Conservation (phyloP, 2,329 filamentous ascomycete genomes). For the Malbranchea zuffiana region DNA sequence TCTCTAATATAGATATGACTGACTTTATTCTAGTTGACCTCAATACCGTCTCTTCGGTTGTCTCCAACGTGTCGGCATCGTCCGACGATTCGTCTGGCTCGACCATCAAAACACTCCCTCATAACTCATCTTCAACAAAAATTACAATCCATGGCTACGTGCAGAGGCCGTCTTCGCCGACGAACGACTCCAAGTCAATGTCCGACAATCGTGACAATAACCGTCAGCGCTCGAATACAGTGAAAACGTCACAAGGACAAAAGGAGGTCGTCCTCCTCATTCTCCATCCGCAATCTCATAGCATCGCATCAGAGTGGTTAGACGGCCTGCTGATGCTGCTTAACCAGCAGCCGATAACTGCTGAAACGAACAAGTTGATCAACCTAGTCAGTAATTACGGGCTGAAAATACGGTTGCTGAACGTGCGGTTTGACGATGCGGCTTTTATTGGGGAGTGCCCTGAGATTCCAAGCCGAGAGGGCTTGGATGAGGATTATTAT, state of each 20-base stretch:
- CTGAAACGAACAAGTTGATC: conserved; percentile 84
- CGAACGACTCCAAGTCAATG: conserved; percentile 1
- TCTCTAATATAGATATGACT: background rate
- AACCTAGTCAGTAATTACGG: conserved; percentile 80
- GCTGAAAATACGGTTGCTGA: conserved; percentile 81
- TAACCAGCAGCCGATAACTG: conserved; percentile 91
- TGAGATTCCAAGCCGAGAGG: conserved; percentile 68
- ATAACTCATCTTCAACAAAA: conserved; percentile 51
- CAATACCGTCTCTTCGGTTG: conserved; percentile 77
- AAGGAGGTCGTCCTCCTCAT: conserved; percentile 68
- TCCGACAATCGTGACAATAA: conserved; percentile 6
- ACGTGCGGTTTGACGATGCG: conserved; percentile 77
- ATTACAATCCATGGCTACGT: conserved; percentile 79
- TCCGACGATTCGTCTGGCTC: conserved; percentile 40
- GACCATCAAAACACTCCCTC: conserved; percentile 36
- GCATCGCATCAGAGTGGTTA: conserved; percentile 86
- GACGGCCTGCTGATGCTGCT: conserved; percentile 91
- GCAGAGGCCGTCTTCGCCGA: conserved; percentile 21
- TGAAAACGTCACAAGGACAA: conserved; percentile 22
- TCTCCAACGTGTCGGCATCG: conserved; percentile 74
- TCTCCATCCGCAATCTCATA: conserved; percentile 70
- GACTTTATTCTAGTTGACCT: conserved; percentile 53
- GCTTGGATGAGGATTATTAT: conserved; percentile 84
- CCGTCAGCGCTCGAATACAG: conserved; percentile 23
- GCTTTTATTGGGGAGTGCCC: conserved; percentile 59